Evolutionary conservation across 176 grass and related monocot species (phyloP), one percentile per base, ranked within the genome.

Genomic region (Aegilops tauschii): DNA sequence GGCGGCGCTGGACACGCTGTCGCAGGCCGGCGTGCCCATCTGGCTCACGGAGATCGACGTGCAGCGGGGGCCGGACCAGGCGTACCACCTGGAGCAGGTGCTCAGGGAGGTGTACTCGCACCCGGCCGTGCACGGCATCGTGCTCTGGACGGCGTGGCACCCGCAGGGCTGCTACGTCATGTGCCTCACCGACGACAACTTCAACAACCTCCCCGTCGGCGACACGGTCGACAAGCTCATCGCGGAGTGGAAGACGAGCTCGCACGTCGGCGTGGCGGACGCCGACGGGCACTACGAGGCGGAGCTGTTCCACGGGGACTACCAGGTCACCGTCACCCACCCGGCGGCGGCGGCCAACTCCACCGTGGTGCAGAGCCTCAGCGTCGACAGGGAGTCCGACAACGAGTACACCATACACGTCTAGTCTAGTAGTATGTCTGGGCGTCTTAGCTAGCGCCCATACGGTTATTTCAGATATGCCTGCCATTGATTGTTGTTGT

Each of bases 1-100:
- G 74, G 78, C 97, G n/a, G 85, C 92, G 70, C 78, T 99, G 8
- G 94, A 99, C 88, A 88, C 82, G 3, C 76, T 99, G 62, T 80
- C 94, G 3, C 50, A 65, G 37, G 90, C 94, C 28, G 87, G 85
- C 13, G 76, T 91, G 13, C 90, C 97, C 56, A 88, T 99, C 79
- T 99, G 97, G 97, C 87, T 99, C 62, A 99, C 97, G 25, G 97
- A 99, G 83, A 77, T 96, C 23, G 97, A 99, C 82, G 85, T 93
- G 30, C 14, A 8, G 4, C 17, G 66, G 5, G 85, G 86, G 4
- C 42, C 83, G 5, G 23, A 72, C 69, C 88, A 95, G 87, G 89
- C 92, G 25, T 5, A 30, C 23, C 86, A 93, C 75, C 88, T 99
- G 79, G 97, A 99, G 76, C 65, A 89, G 82, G 89, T 99, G 44